Conservation (phyloP, 2,329 filamentous ascomycete genomes). For the Conoideocrella luteorostrata region DNA sequence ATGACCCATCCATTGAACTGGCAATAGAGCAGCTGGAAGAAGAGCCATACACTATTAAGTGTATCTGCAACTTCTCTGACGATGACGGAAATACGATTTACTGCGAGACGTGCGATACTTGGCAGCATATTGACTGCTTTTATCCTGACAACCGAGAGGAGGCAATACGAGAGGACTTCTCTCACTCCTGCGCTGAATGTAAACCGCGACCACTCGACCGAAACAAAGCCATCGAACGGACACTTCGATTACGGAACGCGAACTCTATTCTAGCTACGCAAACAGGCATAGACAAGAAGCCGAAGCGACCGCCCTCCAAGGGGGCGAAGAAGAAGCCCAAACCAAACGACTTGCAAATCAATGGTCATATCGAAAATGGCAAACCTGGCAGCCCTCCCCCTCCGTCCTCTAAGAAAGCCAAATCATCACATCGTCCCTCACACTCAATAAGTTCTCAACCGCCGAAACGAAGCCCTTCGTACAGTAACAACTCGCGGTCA, state of each 20-base stretch:
- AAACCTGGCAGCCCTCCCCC: constrained; percentile 40
- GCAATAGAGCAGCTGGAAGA: constrained; percentile 55
- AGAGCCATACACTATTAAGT: constrained; percentile 92
- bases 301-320: constrained; percentile 70
- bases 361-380: constrained; percentile 48
- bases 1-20: constrained; percentile 30
- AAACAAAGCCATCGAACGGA: constrained; percentile 66
- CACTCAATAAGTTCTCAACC: constrained; percentile 68
- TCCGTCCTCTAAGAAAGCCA: constrained; percentile 69
- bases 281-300: constrained; percentile 57
- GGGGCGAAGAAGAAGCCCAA: constrained; percentile 84
- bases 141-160: constrained; percentile 69
- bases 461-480: constrained; percentile 57
- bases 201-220: constrained; percentile 69
- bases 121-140: constrained; percentile 98
- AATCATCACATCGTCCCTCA: constrained; percentile 72
- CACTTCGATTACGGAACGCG: constrained; percentile 50
- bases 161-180: constrained; percentile 62
- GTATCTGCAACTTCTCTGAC: constrained; percentile 87
- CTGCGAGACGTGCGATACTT: constrained; percentile 92
- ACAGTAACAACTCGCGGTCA: constrained; percentile 59
- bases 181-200: constrained; percentile 88
- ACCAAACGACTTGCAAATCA: constrained; percentile 56
- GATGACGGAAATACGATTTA: constrained; percentile 98
- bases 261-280: constrained; percentile 21